These are phyloP conservation scores for Triangularia verruculosa DNA, from an alignment of 2,329 filamentous ascomycete genomes.

Conservation along the genomic window DNA sequence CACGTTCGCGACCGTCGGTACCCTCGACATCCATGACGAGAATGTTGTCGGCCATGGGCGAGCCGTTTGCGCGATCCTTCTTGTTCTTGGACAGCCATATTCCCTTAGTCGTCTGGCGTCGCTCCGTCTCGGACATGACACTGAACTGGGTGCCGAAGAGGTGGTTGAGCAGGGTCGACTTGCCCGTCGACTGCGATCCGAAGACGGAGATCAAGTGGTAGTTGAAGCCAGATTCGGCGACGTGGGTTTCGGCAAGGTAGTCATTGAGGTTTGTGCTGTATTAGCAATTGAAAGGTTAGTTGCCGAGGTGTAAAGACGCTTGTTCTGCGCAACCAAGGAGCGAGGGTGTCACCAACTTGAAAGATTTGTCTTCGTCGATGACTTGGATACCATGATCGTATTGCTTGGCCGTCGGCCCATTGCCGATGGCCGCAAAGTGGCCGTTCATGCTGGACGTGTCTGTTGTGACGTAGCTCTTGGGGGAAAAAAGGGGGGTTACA, in stretches of 20 bases:
- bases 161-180: slow-evolving; percentile 93
- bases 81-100: slow-evolving; percentile 99
- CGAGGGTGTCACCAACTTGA: slow-evolving; percentile 68
- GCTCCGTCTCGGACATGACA: slow-evolving; percentile 93
- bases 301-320: background rate
- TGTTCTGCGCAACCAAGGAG: slow-evolving; percentile 18
- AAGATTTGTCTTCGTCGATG: slow-evolving; percentile 92
- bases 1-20: slow-evolving; percentile 91
- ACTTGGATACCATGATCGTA: slow-evolving; percentile 97
- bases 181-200: slow-evolving; percentile 96
- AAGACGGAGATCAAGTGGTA: slow-evolving; percentile 99
- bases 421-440: slow-evolving; percentile 73
- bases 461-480: background rate
- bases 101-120: slow-evolving; percentile 95
- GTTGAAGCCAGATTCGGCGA: slow-evolving; percentile 91
- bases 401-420: slow-evolving; percentile 58
- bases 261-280: slow-evolving; percentile 70
- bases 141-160: slow-evolving; percentile 95
- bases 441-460: slow-evolving; percentile 60
- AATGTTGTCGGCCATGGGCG: slow-evolving; percentile 90
- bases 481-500: background rate
- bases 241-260: slow-evolving; percentile 76
- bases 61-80: slow-evolving; percentile 45
- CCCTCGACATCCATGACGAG: slow-evolving; percentile 99
- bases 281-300: background rate